Conservation (phyloP, 164 flowering plant genomes). For the Nymphaea colorata region DNA sequence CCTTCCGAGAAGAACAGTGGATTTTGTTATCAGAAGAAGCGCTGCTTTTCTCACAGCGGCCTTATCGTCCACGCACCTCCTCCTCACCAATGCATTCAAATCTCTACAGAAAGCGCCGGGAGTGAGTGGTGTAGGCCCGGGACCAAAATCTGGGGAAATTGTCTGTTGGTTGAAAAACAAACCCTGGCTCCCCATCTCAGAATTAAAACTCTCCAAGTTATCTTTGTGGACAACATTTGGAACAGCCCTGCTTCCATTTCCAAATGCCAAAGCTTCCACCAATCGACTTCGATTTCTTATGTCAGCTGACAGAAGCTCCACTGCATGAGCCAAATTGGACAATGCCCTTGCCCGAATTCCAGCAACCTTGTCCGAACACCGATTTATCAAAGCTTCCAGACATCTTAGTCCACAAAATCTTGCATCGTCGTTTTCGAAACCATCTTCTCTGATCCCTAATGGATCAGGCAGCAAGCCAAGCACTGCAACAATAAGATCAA, state of each 20-base stretch:
- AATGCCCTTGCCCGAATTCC: constrained; percentile 73
- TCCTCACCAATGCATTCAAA: constrained; percentile 45
- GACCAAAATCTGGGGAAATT: constrained; percentile 12
- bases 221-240: neutral
- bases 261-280: constrained; percentile 41
- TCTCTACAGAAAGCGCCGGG: neutral
- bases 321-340: constrained; percentile 58
- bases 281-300: constrained; percentile 17
- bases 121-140: neutral
- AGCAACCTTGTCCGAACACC: constrained; percentile 66
- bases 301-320: constrained; percentile 33
- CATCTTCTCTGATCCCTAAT: constrained; percentile 14
- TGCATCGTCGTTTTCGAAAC: constrained; percentile 13
- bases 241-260: constrained; percentile 5
- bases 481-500: constrained; percentile 51
- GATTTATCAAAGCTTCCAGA: constrained; percentile 48
- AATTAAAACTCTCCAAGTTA: neutral
- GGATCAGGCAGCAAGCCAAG: constrained; percentile 35
- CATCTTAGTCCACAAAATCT: constrained; percentile 49
- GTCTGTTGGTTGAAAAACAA: neutral
- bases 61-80: constrained; percentile 85
- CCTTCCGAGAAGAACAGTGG: constrained; percentile 40
- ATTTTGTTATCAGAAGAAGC: constrained; percentile 57
- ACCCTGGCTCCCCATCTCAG: neutral
- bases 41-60: constrained; percentile 89